phyloP scores from a whole-genome alignment of 345 rosid genomes.

The Populus pruinosa region DNA sequence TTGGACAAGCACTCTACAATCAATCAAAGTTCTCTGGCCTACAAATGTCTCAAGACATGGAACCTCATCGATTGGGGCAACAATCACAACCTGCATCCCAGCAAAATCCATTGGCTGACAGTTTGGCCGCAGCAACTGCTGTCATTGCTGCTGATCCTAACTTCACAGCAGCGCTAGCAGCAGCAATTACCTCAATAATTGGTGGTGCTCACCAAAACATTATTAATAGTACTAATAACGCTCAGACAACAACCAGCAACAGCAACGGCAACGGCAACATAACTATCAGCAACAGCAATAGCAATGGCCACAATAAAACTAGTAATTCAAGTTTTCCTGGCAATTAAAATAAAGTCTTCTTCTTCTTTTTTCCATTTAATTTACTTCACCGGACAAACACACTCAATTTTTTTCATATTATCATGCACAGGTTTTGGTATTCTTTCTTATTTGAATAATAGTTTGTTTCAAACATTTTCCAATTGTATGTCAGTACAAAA shows the following conservation, averaged over 20 bases:
- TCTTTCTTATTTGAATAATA: conserved; percentile 31
- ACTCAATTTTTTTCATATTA: conserved; percentile 1
- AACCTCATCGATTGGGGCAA: conserved; percentile 29
- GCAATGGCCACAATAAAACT: conserved; percentile 29
- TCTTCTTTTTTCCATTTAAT: not conserved
- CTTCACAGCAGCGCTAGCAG: conserved; percentile 68
- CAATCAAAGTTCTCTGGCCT: conserved; percentile 63
- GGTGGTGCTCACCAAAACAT: conserved; percentile 33
- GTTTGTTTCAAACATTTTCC: not conserved
- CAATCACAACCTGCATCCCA: conserved; percentile 18
- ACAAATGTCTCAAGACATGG: conserved; percentile 51
- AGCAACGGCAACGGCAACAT: conserved; percentile 1
- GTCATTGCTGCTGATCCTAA: conserved; percentile 58
- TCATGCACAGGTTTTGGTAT: conserved; percentile 11
- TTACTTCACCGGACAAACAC: not conserved
- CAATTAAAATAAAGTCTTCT: conserved; percentile 12
- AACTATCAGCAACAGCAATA: conserved; percentile 18
- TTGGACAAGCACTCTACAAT: conserved; percentile 54
- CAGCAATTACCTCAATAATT: conserved; percentile 57
- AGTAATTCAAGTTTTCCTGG: conserved; percentile 31
- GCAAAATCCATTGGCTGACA: conserved; percentile 36
- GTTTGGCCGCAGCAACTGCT: conserved; percentile 38
- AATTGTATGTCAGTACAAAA: conserved; percentile 9
- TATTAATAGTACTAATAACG: conserved; percentile 8
- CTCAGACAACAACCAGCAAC: conserved; percentile 16